Base-by-base conservation (phyloP, 2,329 filamentous ascomycete genomes). In the Apiospora koreana region DNA sequence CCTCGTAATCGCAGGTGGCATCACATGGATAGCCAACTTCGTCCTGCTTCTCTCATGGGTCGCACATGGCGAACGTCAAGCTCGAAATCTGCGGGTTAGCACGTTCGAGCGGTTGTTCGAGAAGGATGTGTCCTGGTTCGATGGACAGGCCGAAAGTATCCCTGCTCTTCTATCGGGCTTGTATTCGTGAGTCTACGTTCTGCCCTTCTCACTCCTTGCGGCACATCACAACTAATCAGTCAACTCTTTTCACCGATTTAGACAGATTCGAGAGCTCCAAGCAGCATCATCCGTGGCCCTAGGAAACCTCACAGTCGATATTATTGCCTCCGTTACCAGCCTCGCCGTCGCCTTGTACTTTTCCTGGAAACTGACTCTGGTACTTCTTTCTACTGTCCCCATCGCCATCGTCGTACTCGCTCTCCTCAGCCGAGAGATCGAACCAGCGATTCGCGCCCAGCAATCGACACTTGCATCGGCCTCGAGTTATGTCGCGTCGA, bases 331-430 rank as follows among this genome's bases (percentile, higher is more conserved):
- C 0, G 42, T 91, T 5, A 88, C 89, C 5, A 92, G 92, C 10
- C 81, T 97, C 1, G 83, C 82, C 0, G 84, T 98, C 1, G 94
- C 94, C 0, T 86, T 98, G 41, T 92, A 89, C 78, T 92, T 89
- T 75, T 96, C 93, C 0, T 98, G 93, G 94, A 91, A 91, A 72
- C 85, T 98, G 21, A 94, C 95, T 0, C 83, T 97, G 0, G 90
- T 97, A 2, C 91, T 95, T 14, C 83, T 97, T 3, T 88, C 92
- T 0, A 92, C 90, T 0, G 84, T 94, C 0, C 94, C 95, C 0
- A 72, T 95, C 1, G 90, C 93, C 6, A 84, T 88, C 2, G 70
- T 89, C 0, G 76, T 91, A 1, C 84, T 96, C 1, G 85, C 83
- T 1, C 80, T 90, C 12, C 82, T 93, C 1, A 91, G 91, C 2